These are phyloP conservation scores for Phyllostachys edulis DNA, from an alignment of 176 grass and related monocot genomes.

Conservation along the genomic window DNA sequence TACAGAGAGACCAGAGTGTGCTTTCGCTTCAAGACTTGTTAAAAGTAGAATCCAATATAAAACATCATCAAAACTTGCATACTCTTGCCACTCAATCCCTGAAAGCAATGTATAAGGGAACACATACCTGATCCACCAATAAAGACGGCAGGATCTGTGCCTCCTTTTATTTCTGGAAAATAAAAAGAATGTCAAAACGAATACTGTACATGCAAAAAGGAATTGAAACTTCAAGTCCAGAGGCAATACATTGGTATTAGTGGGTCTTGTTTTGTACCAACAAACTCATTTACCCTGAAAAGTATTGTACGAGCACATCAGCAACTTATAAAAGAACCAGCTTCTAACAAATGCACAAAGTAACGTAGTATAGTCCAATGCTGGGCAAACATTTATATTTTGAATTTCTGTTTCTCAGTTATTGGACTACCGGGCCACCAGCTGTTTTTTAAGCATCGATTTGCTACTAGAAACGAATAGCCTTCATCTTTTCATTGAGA, in stretches of 20 bases:
- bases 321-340: background rate
- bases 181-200: constrained; percentile 16
- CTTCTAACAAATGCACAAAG: background rate
- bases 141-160: constrained; percentile 50
- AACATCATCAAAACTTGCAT: background rate
- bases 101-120: background rate
- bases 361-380: background rate
- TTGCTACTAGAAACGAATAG: no score
- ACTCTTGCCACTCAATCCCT: background rate
- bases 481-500: background rate
- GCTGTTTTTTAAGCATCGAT: no score
- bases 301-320: constrained; percentile 12
- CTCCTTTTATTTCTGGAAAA: constrained; percentile 69
- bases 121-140: constrained; percentile 66
- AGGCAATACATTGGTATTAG: constrained; percentile 78
- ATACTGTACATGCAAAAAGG: constrained; percentile 10
- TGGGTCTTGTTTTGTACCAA: constrained; percentile 78
- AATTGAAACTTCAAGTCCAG: constrained; percentile 38
- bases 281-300: constrained; percentile 80
- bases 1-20: background rate
- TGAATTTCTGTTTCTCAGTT: no score
- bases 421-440: no score
- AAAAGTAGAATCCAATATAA: background rate
- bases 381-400: background rate
- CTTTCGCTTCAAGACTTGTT: background rate